These are phyloP conservation scores for Paecilomyces niveus DNA, from an alignment of 2,329 filamentous ascomycete species.

Conservation along the genomic window DNA sequence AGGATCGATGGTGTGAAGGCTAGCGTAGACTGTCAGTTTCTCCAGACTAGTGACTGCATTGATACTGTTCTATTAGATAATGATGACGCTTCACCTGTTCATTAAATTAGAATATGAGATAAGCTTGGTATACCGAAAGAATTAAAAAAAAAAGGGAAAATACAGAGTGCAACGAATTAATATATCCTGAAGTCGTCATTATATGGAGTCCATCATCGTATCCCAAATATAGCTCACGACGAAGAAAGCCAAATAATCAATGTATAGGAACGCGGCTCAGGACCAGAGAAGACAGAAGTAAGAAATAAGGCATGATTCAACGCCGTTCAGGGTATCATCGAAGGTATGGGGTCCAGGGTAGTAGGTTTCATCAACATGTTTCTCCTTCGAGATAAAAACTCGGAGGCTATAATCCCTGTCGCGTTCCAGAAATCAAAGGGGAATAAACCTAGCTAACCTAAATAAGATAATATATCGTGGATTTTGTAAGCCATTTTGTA, in stretches of 20 bases:
- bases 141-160: too few relatives aligned
- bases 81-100: too few relatives aligned
- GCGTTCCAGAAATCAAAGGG: not conserved
- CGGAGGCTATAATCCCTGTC: not conserved
- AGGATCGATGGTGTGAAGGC: too few relatives aligned
- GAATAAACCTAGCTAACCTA: not conserved
- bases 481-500: not conserved
- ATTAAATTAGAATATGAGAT: too few relatives aligned
- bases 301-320: not conserved
- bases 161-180: not conserved
- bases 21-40: too few relatives aligned
- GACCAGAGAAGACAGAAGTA: not conserved
- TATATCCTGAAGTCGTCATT: not conserved
- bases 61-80: too few relatives aligned
- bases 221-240: not conserved
- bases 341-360: not conserved
- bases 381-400: not conserved
- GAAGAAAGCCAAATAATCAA: not conserved
- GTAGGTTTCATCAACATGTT: not conserved
- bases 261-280: too few relatives aligned
- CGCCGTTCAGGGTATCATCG: not conserved
- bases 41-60: too few relatives aligned
- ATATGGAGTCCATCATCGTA: not conserved
- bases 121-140: too few relatives aligned
- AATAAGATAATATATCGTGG: not conserved